Evolutionary conservation across 164 flowering plant species (phyloP), one percentile per base, ranked within the genome.

Genomic region (grape (Vitis vinifera)): DNA sequence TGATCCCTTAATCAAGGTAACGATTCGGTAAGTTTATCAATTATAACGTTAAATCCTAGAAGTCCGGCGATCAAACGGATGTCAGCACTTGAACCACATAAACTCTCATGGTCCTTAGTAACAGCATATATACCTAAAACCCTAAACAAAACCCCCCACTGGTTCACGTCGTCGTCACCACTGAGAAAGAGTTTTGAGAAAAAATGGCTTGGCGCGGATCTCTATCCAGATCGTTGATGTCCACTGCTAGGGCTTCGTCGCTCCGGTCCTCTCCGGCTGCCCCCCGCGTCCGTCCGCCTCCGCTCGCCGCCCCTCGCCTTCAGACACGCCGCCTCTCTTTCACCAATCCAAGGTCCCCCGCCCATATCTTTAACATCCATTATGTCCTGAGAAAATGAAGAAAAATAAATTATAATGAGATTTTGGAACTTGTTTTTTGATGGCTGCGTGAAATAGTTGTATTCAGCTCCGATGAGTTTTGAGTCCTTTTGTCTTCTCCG

Each of bases 121-220:
- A 37, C 44, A 37, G 7, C 7, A 37, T 6, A 37, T 37, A 37
- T 4, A 2, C 31, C 56, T 59, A 11, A 68, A 63, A 73, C 76
- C 76, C 71, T 63, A 63, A 6, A 37, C 69, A 68, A 64, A 73
- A 51, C 53, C 76, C 13, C 15, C 51, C 56, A 15, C 29, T 15
- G 10, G 3, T 23, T 23, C 27, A 48, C 63, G 27, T 1, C 27
- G 27, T 23, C 27, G 27, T 23, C 63, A 61, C 7, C 44, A 10
- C 55, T 6, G 14, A 37, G 44, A 37, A 64, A 3, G 30, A 27
- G 47, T 50, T 19, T 10, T 59, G 58, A 4, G 55, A 12, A n/a
- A 66, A 59, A 73, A 91, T 91, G 94, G 98, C 97, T 74, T 88
- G 86, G 87, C 91, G 97, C 30, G 93, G 92, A 70, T 89, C 96